phyloP scores from a whole-genome alignment of 2,329 filamentous ascomycete genomes.

The Aspergillus udagawae region DNA sequence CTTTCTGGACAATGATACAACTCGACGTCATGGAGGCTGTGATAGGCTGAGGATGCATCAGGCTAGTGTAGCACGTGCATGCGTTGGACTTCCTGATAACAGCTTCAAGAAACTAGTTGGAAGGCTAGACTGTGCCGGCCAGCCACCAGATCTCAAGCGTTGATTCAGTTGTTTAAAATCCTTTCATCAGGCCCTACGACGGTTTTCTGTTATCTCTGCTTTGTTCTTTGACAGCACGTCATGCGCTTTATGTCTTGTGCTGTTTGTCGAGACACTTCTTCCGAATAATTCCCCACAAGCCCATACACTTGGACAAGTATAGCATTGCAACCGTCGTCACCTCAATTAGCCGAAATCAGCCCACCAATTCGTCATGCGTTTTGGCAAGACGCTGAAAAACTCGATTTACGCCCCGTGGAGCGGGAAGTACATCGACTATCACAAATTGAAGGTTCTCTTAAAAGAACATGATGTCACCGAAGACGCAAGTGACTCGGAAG shows the following conservation, averaged over 20 bases:
- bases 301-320: neutral
- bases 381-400: conserved; percentile 80
- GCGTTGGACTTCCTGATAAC: neutral
- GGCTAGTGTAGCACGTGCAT: conserved; percentile 5
- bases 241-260: neutral
- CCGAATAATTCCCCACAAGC: too few relatives aligned
- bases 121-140: neutral
- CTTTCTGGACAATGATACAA: neutral
- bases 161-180: neutral
- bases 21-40: neutral
- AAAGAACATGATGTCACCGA: conserved; percentile 64
- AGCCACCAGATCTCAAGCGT: neutral
- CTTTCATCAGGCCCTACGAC: neutral
- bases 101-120: neutral
- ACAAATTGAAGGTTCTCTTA: conserved; percentile 83
- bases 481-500: conserved; percentile 49
- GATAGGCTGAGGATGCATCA: conserved; percentile 1
- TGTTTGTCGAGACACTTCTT: neutral
- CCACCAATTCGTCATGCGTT: conserved; percentile 65
- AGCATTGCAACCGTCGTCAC: neutral
- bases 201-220: neutral
- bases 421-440: conserved; percentile 92
- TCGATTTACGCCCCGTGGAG: conserved; percentile 84
- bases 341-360: neutral
- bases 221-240: neutral